Evolutionary conservation across 495 filamentous ascomycete genomes (phyloP).

Genomic region (Daldinia childiae): DNA sequence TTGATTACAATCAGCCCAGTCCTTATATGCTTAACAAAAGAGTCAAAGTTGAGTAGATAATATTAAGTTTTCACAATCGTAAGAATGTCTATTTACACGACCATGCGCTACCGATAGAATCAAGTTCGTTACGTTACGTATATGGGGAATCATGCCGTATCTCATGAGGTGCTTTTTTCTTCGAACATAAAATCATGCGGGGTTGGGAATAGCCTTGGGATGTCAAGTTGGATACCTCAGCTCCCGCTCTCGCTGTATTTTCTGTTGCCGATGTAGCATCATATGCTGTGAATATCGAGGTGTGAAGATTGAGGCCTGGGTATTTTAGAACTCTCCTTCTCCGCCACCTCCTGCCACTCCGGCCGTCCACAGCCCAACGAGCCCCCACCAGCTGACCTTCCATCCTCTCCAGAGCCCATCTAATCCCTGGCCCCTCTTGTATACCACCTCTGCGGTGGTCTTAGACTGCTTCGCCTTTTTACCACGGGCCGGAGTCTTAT

Average conservation of each 20-base stretch:
- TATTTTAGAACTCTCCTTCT: constrained; percentile 57
- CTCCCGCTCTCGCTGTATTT: background rate
- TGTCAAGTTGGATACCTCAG: background rate
- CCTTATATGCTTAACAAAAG: too few species aligned
- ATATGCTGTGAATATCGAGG: background rate
- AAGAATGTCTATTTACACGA: constrained; percentile 13
- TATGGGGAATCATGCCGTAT: constrained; percentile 48
- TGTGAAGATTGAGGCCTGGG: background rate
- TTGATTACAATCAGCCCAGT: too few species aligned
- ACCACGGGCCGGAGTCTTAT: constrained; percentile 37
- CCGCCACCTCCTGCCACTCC: constrained; percentile 56
- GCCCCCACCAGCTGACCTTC: constrained; percentile 94
- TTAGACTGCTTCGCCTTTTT: constrained; percentile 52
- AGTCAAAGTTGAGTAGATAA: constrained; percentile 28
- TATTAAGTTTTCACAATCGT: constrained; percentile 20
- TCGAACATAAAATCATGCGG: constrained; percentile 22
- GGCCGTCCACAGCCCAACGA: constrained; percentile 82
- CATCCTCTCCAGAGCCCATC: constrained; percentile 91
- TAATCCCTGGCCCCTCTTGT: constrained; percentile 78
- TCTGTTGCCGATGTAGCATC: background rate
- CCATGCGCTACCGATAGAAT: constrained; percentile 12
- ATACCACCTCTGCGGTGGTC: constrained; percentile 55
- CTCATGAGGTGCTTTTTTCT: constrained; percentile 39
- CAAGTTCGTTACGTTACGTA: constrained; percentile 36
- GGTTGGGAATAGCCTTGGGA: constrained; percentile 24